Evolutionary conservation across 2,329 filamentous ascomycete genomes (phyloP).

Genomic region (Gremmenia infestans): DNA sequence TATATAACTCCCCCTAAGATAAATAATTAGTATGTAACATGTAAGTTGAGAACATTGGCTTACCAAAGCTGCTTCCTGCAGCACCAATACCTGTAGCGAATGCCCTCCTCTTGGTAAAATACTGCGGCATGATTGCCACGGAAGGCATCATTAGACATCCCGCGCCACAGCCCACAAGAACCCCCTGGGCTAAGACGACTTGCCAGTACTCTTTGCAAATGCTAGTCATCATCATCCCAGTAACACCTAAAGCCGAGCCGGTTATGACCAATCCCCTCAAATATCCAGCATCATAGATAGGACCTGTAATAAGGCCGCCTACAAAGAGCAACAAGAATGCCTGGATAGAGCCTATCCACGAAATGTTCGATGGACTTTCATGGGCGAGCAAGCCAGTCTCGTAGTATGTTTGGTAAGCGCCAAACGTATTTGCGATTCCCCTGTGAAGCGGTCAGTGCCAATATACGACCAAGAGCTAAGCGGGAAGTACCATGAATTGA

Average conservation of each 20-base stretch:
- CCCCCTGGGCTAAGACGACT: slow-evolving; percentile 48
- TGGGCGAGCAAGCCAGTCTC: slow-evolving; percentile 30
- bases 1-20: slow-evolving; percentile 38
- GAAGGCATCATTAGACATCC: slow-evolving; percentile 57
- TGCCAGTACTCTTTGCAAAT: slow-evolving; percentile 45
- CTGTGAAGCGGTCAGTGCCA: not conserved
- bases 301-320: slow-evolving; percentile 26
- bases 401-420: slow-evolving; percentile 40
- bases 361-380: slow-evolving; percentile 35
- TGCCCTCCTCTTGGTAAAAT: slow-evolving; percentile 25
- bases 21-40: not conserved
- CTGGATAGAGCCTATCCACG: slow-evolving; percentile 47
- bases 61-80: slow-evolving; percentile 36
- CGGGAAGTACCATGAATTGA: slow-evolving; percentile 33
- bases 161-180: slow-evolving; percentile 40
- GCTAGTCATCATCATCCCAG: slow-evolving; percentile 37
- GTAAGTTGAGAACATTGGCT: not conserved
- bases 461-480: not conserved
- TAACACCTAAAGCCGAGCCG: slow-evolving; percentile 35
- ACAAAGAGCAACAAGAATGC: slow-evolving; percentile 38
- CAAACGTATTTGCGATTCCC: slow-evolving; percentile 30
- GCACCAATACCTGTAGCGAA: slow-evolving; percentile 34
- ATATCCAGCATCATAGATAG: slow-evolving; percentile 22
- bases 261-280: slow-evolving; percentile 17
- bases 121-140: slow-evolving; percentile 58